Conservation (phyloP, 169 alveolate genomes). For the Eimeria praecox region DNA sequence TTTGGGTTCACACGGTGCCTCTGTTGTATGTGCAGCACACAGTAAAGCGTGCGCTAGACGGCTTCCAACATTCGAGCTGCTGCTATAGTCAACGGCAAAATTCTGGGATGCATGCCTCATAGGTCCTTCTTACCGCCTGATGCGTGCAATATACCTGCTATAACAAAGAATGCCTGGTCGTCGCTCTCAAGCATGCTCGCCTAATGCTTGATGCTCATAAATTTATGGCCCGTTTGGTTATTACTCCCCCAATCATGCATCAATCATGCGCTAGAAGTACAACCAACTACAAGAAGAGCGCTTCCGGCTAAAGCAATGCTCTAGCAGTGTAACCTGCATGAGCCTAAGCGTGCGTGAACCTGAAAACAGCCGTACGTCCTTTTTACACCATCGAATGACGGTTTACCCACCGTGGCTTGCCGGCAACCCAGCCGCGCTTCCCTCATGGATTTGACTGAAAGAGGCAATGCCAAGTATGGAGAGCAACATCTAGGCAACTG, state of each 20-base stretch:
- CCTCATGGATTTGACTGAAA: neutral
- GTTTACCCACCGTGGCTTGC: no score
- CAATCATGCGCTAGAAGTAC: neutral
- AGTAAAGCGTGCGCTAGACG: neutral
- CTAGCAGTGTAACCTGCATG: neutral
- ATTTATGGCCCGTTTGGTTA: neutral
- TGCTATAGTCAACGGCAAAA: neutral
- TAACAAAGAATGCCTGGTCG: neutral
- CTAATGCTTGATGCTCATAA: neutral
- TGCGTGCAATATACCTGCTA: neutral
- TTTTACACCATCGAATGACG: no score
- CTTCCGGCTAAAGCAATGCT: neutral
- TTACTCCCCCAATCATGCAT: neutral
- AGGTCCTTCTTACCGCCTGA: neutral
- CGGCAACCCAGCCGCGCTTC: no score
- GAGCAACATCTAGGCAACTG: neutral
- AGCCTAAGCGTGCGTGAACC: neutral
- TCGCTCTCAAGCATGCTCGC: neutral
- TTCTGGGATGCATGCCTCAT: neutral
- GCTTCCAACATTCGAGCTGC: neutral
- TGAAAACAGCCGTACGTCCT: no score
- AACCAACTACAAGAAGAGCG: neutral
- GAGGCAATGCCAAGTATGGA: neutral
- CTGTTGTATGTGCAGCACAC: neutral
- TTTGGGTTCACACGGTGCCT: no score